Base-by-base conservation (phyloP, 768 basidiomycete genomes). In the Phaffia tasmanica region DNA sequence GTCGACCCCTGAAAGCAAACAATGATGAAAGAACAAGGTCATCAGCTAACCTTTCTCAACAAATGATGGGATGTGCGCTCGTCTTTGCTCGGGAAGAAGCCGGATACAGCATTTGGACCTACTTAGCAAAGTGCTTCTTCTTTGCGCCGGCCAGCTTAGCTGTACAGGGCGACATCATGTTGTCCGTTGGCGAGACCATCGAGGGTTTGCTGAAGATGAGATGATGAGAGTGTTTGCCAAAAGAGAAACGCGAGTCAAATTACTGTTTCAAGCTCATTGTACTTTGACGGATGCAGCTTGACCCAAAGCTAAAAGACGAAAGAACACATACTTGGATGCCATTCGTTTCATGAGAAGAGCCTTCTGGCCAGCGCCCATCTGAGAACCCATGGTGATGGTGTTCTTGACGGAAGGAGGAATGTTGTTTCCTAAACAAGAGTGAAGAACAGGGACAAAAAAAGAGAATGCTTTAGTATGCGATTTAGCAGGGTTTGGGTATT, bases 81-180 rank as follows among this genome's bases (percentile, higher is more conserved):
- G 35, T 11, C 35, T 11, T 42, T 42, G 35, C 11, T 42, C 35
- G n/a, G n/a, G 42, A 46, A 61, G n/a, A 27, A n/a, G n/a, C 16
- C 25, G 25, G 23, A 27, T 9, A 47, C 32, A 59, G 23, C 35
- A 23, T 50, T n/a, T 30, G 47, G 21, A 79, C 85, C 48, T 70
- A 94, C 94, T 90, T 95, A 67, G 76, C 79, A 75, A 95, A 98
- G 73, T 89, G 90, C 77, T 90, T 89, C 81, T 94, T 92, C 82
- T 84, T 93, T 3, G 87, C 86, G 21, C 87, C 88, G 59, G 81
- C 86, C 62, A 98, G 82, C 77, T 97, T 98, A 78, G 92, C 87
- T 7, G 92, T 88, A 75, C 84, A 85, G 3, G 94, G 94, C 2
- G 91, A 94, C 81, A 97, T 84, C 77, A 98, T 81, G 74, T 87